A percentile compares a stretch with the other conserved stretches of the same genome.
phyloP scores from a whole-genome alignment of 495 filamentous ascomycete genomes.

The Podospora fimiseda region DNA sequence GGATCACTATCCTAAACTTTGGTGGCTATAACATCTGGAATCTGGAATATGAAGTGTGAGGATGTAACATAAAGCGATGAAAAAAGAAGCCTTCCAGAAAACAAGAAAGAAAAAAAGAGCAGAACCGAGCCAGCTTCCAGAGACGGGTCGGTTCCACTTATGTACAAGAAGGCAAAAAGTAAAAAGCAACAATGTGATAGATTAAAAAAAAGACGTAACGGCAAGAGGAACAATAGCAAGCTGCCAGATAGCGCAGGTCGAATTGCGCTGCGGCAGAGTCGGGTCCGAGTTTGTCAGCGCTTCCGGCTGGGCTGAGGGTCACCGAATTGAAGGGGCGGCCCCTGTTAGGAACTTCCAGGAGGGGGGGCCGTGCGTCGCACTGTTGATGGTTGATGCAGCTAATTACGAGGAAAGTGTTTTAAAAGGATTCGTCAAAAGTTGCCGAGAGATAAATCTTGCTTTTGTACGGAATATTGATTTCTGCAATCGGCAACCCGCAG shows the following conservation, averaged over 20 bases:
- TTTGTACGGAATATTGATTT: no score
- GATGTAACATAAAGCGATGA: not conserved
- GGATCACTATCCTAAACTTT: not conserved
- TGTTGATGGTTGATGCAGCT: not conserved
- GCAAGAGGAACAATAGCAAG: not conserved
- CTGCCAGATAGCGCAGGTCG: not conserved
- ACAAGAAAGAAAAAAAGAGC: no score
- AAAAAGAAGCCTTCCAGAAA: not conserved
- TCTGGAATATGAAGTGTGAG: constrained; percentile 2
- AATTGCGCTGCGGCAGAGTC: constrained; percentile 12
- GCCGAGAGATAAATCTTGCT: no score
- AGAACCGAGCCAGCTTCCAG: constrained; percentile 18
- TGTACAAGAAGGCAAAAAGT: not conserved
- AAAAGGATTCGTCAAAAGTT: not conserved
- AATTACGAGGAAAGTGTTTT: not conserved
- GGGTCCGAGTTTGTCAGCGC: constrained; percentile 16
- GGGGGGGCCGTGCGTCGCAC: not conserved
- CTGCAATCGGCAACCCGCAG: not conserved
- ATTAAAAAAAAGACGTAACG: not conserved
- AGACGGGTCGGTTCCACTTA: constrained; percentile 17
- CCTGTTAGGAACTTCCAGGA: not conserved
- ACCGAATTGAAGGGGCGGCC: not conserved
- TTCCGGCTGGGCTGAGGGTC: constrained; percentile 4
- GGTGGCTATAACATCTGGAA: constrained; percentile 10
- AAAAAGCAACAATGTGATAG: not conserved